Base-by-base conservation (phyloP, 139 green algal genomes). In the Chlorella sp. region DNA sequence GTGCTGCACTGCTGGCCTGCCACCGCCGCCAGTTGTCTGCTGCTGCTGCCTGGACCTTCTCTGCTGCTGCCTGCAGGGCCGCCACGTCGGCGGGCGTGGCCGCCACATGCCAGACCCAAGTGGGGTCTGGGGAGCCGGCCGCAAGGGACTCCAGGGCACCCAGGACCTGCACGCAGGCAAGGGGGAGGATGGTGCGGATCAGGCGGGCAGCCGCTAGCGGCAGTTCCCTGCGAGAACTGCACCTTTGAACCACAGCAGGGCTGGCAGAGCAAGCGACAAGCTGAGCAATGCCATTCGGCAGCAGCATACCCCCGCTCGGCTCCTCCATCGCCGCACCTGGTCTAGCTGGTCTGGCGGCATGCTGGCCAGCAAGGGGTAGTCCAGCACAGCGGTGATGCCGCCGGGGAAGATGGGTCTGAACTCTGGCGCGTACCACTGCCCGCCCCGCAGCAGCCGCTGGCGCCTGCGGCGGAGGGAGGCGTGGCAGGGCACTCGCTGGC, bases 351-450 rank as follows among this genome's bases (percentile, higher is more conserved):
- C 58, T 0, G 77, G 9, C 11, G 43, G 58, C 40, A 73, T 73
- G 77, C 5, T 16, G 30, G 22, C 17, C 58, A 83, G 77, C 28
- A 64, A 20, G 5, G 60, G 24, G 1, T 43, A 41, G n/a, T 83
- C 77, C 77, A 83, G 60, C 38, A 83, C 38, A 43, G 62, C 77
- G 0, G 58, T n/a, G 38, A 83, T 30, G 56, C 77, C 77, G 30
- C 36, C 77, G 9, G 77, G 77, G 40, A 73, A 83, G 7, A 58
- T 30, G 36, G 28, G 51, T 22, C 13, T n/a, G n/a, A 16, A 41
- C 30, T 34, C 13, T 20, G 22, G 60, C 9, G 60, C 67, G 14
- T 30, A 24, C 76, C 76, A 82, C 24, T 82, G 54, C 1, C 17
- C 36, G 36, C 41, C 58, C 14, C n/a, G 41, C 77, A 83, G 77